Percentiles rank a stretch among this genome's conserved stretches.
Conservation (phyloP, 1,284 basidiomycete species). For the Phellopilus nigrolimitatus region DNA sequence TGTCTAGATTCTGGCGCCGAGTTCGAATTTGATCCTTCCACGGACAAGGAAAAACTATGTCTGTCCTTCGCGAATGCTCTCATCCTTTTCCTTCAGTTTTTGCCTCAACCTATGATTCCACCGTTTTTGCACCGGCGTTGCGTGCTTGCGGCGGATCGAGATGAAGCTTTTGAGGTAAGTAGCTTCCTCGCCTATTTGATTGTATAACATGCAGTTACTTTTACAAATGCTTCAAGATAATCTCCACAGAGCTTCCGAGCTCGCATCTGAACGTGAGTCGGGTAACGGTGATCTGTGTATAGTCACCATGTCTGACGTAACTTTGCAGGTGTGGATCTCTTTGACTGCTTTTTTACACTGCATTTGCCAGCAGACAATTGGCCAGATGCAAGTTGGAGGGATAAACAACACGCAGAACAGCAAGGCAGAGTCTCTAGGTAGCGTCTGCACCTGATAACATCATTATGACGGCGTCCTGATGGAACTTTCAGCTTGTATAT, state of each 20-base stretch:
- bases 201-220: not conserved
- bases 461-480: not conserved
- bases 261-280: slow-evolving; percentile 52
- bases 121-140: slow-evolving; percentile 48
- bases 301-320: not conserved
- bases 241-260: slow-evolving; percentile 34
- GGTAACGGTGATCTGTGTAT: slow-evolving; percentile 1
- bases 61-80: slow-evolving; percentile 51
- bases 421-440: slow-evolving; percentile 39
- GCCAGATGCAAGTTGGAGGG: slow-evolving; percentile 21
- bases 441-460: not conserved
- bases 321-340: slow-evolving; percentile 67
- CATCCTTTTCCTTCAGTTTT: slow-evolving; percentile 50
- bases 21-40: slow-evolving; percentile 40
- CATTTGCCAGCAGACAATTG: slow-evolving; percentile 39
- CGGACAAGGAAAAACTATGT: slow-evolving; percentile 22
- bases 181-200: not conserved
- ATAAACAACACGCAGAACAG: too few relatives aligned
- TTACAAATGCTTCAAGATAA: slow-evolving; percentile 40
- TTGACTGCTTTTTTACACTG: slow-evolving; percentile 68
- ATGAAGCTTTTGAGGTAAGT: slow-evolving; percentile 66
- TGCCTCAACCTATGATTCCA: slow-evolving; percentile 61
- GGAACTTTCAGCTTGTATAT: slow-evolving; percentile 41
- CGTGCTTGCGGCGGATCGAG: slow-evolving; percentile 44
- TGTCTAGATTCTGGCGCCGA: slow-evolving; percentile 65